Evolutionary conservation across 768 basidiomycete species (phyloP), one percentile per base, ranked within the genome.

Genomic region (Phylloporus arenicola): DNA sequence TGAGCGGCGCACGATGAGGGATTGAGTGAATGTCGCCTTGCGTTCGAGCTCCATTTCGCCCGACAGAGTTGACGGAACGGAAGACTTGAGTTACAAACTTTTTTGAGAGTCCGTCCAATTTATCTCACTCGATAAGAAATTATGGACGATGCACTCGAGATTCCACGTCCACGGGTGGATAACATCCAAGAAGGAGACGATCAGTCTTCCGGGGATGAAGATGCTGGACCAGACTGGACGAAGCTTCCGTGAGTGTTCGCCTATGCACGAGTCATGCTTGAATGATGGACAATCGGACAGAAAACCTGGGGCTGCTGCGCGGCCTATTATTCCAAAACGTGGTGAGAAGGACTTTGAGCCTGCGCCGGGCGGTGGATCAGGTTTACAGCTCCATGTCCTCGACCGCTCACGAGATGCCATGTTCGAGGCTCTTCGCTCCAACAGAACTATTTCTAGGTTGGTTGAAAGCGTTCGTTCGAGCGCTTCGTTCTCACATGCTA

Each of bases 331-430:
- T 45, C 96, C 96, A 6, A 94, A 90, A 67, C 81, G 96, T 24
- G 96, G 96, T 2, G 96, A 98, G 69, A 98, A 99, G 64, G 94
- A 98, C 56, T 98, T 92, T 57, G 95, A 98, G 64, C 96, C 96
- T 2, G 74, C 75, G 57, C 61, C 71, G 19, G 73, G 72, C 9
- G 63, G 80, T 10, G 88, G 86, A 6, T 85, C 89, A 11, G 81
- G 79, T 12, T 72, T 91, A 12, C 96, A 98, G 62, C 69, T 82
- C 24, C 86, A 91, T 69, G 80, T 90, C 52, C 77, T 98, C 19
- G 84, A 89, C 48, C 78, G 83, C 27, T 80, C 91, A 41, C 72
- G 95, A 48, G 72, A 77, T 43, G 96, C 95, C 2, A 91, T 98
- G 86, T 85, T 95, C 50, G 81, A 85, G 27, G 84, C 92, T 1